A percentile compares a stretch with the other conserved stretches of the same genome.
Conservation (phyloP, 2,329 filamentous ascomycete genomes). For the Juglanconis oblonga region DNA sequence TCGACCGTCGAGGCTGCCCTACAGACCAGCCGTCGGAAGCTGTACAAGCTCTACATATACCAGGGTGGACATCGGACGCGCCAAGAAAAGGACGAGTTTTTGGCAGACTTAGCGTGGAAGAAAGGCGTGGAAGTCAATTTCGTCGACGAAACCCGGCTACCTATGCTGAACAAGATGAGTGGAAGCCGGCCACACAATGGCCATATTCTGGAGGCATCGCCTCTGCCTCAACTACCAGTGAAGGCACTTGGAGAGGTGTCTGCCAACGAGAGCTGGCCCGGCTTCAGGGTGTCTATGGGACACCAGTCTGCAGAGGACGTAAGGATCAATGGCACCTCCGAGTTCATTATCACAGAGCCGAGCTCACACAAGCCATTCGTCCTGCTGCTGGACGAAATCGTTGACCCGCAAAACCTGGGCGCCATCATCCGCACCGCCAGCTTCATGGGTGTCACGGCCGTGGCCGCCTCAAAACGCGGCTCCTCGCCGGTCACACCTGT, state of each 20-base stretch:
- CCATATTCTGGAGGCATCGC: conserved; percentile 81
- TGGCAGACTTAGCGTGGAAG: conserved; percentile 45
- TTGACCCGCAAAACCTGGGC: conserved; percentile 88
- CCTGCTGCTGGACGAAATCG: conserved; percentile 70
- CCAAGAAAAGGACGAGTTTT: conserved; percentile 40
- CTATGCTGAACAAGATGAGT: conserved; percentile 79
- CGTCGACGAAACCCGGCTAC: conserved; percentile 60
- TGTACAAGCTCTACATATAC: conserved; percentile 84
- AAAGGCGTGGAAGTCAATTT: conserved; percentile 53
- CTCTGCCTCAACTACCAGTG: conserved; percentile 70
- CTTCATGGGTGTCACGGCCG: conserved; percentile 84
- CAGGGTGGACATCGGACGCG: conserved; percentile 47
- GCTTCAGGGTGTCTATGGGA: conserved; percentile 59
- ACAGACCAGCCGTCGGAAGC: conserved; percentile 59
- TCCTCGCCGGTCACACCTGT: conserved; percentile 74
- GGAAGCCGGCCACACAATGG: conserved; percentile 85
- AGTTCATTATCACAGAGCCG: conserved; percentile 43
- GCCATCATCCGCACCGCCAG: conserved; percentile 84
- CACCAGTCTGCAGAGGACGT: conserved; percentile 73
- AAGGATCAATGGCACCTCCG: conserved; percentile 65
- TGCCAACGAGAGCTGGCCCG: conserved; percentile 39
- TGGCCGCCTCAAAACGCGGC: conserved; percentile 71
- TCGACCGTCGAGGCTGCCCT: conserved; percentile 80
- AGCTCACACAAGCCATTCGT: conserved; percentile 64
- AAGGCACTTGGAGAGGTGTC: conserved; percentile 51